These are phyloP conservation scores for Bidens hawaiensis DNA, from an alignment of 140 eudicot genomes.

Conservation along the genomic window DNA sequence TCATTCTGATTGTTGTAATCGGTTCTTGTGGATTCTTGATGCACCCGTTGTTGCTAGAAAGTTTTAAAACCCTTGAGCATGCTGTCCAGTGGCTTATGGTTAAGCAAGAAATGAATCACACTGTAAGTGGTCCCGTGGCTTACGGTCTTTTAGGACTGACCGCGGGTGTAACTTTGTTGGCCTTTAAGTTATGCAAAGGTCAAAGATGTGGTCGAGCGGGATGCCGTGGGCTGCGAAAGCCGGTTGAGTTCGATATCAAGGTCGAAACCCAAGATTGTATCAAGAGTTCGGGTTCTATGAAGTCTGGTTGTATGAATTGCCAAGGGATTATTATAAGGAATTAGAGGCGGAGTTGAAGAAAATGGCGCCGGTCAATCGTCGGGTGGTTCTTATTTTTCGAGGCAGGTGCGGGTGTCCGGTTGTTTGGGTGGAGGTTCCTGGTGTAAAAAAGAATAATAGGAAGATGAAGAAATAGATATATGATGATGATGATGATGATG, in stretches of 20 bases:
- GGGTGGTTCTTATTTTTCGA: conserved; percentile 66
- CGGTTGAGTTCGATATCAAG: conserved; percentile 74
- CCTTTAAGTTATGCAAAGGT: conserved; percentile 36
- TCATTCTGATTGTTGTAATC: too few species aligned
- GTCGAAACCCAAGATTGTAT: conserved; percentile 55
- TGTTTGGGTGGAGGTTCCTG: conserved; percentile 75
- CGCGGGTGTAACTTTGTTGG: conserved; percentile 49
- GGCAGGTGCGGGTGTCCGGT: conserved; percentile 90
- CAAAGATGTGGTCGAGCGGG: conserved; percentile 65
- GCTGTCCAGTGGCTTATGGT: conserved; percentile 25
- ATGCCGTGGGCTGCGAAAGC: conserved; percentile 62
- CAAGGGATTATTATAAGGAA: conserved; percentile 68
- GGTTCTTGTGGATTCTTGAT: too few species aligned
- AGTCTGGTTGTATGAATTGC: conserved; percentile 56
- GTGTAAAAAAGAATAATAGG: conserved; percentile 44
- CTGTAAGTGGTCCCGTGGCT: conserved; percentile 39
- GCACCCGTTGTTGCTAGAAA: too few species aligned
- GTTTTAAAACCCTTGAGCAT: too few species aligned
- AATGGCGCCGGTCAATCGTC: conserved; percentile 84
- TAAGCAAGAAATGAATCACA: conserved; percentile 45
- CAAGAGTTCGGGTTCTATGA: conserved; percentile 33
- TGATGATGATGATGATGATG: background rate
- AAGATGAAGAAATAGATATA: conserved; percentile 58
- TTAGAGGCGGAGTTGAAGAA: conserved; percentile 80
- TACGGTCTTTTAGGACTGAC: conserved; percentile 62